phyloP scores from a whole-genome alignment of 2,329 filamentous ascomycete genomes.

The Aspergillus amoenus region DNA sequence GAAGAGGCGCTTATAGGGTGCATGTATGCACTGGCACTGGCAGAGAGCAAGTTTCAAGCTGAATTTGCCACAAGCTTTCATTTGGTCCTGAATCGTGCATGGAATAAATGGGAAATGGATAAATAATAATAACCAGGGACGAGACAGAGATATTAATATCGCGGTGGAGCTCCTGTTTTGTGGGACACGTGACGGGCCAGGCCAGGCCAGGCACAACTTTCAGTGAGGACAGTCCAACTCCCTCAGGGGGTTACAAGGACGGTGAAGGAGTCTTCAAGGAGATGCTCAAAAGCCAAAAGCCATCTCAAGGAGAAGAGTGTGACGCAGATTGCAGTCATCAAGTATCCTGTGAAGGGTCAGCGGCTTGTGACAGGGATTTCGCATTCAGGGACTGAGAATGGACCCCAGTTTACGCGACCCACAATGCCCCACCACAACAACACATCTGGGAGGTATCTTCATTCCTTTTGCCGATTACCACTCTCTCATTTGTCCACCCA shows the following conservation, averaged over 20 bases:
- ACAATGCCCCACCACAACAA: slow-evolving; percentile 10
- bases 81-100: background rate
- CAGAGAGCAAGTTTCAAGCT: background rate
- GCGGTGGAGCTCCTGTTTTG: background rate
- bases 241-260: too few relatives aligned
- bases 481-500: background rate
- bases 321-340: background rate
- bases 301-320: background rate
- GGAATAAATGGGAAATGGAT: background rate
- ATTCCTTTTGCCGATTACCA: slow-evolving; percentile 6
- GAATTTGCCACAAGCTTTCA: background rate
- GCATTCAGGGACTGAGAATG: slow-evolving; percentile 9
- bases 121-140: background rate
- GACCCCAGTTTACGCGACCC: slow-evolving; percentile 10
- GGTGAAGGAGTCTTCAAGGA: background rate
- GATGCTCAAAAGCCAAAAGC: background rate
- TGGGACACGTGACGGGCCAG: background rate
- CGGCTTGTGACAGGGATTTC: background rate
- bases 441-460: slow-evolving; percentile 14
- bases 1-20: background rate
- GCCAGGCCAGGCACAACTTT: background rate
- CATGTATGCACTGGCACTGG: background rate
- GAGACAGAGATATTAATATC: background rate
- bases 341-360: background rate
- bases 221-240: background rate